Evolutionary conservation across 305 asterid genomes (phyloP).

Genomic region (Stenogyne calaminthoides): DNA sequence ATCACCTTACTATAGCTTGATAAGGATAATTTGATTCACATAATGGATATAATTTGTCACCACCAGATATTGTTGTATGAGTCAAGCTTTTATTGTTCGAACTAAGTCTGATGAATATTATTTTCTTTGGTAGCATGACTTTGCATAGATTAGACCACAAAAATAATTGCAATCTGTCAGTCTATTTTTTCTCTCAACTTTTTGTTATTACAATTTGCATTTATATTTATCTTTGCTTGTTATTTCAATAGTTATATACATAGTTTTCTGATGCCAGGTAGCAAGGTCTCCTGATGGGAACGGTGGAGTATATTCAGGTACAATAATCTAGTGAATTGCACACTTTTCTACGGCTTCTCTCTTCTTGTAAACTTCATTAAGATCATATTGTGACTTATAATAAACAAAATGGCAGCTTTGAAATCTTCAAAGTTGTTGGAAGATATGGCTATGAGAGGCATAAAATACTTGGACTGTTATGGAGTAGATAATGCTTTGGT

Average conservation of each 20-base stretch:
- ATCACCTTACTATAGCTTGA: slow-evolving; percentile 10
- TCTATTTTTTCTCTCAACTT: background rate
- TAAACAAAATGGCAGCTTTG: slow-evolving; percentile 60
- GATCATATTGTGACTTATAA: slow-evolving; percentile 23
- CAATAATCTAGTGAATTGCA: background rate
- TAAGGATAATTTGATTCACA: slow-evolving; percentile 15
- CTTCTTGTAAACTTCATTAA: slow-evolving; percentile 11
- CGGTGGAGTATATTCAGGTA: slow-evolving; percentile 97
- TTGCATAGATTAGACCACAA: slow-evolving; percentile 20
- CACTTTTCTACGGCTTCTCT: slow-evolving; percentile 20
- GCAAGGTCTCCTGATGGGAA: slow-evolving; percentile 99
- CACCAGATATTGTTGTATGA: slow-evolving; percentile 4
- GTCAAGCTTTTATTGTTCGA: background rate
- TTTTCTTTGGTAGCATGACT: slow-evolving; percentile 15
- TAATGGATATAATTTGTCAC: slow-evolving; percentile 11
- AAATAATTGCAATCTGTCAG: background rate
- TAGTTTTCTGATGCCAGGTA: slow-evolving; percentile 66
- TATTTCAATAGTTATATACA: slow-evolving; percentile 23
- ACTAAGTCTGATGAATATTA: background rate
- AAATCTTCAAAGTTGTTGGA: slow-evolving; percentile 78
- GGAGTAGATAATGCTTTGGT: slow-evolving; percentile 99
- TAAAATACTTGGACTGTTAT: slow-evolving; percentile 89
- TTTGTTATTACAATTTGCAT: background rate
- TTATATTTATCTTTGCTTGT: slow-evolving; percentile 3
- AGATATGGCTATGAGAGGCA: slow-evolving; percentile 89